A percentile compares a stretch with the other conserved stretches of the same genome.
phyloP scores from a whole-genome alignment of 495 filamentous ascomycete species.

The Xylaria cubensis region DNA sequence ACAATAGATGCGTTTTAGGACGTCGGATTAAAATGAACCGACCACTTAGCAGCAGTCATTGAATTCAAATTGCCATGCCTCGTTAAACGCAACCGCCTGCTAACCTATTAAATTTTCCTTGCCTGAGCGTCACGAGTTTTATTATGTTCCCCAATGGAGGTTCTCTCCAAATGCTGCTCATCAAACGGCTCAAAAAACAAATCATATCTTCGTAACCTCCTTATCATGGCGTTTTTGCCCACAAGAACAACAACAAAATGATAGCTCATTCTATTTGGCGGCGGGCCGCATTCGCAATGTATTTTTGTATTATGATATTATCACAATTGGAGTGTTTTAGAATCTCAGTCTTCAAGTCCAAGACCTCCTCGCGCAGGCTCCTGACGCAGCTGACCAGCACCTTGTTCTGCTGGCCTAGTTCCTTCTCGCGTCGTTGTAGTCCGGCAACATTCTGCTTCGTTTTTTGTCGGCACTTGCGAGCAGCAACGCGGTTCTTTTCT shows the following conservation, averaged over 20 bases:
- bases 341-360: slow-evolving; percentile 61
- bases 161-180: not conserved
- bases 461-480: slow-evolving; percentile 73
- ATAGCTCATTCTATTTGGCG: slow-evolving; percentile 18
- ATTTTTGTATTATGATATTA: slow-evolving; percentile 57
- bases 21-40: not conserved
- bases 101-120: not conserved
- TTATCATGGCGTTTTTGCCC: not conserved
- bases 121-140: not conserved
- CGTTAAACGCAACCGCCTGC: not conserved
- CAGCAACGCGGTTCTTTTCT: slow-evolving; percentile 71
- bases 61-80: not conserved
- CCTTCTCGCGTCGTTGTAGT: slow-evolving; percentile 48
- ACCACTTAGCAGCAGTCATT: not conserved
- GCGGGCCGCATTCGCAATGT: slow-evolving; percentile 53
- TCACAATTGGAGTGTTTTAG: slow-evolving; percentile 60
- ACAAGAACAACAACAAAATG: not conserved
- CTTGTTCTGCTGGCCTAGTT: slow-evolving; percentile 34
- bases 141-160: not conserved
- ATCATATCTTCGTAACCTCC: not conserved
- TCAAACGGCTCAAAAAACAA: not conserved
- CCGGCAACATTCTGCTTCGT: slow-evolving; percentile 63
- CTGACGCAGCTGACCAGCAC: slow-evolving; percentile 37
- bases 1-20: not conserved
- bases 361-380: slow-evolving; percentile 53